Evolutionary conservation across 805 yeast species (phyloP).

Genomic region (Hanseniaspora meyeri): DNA sequence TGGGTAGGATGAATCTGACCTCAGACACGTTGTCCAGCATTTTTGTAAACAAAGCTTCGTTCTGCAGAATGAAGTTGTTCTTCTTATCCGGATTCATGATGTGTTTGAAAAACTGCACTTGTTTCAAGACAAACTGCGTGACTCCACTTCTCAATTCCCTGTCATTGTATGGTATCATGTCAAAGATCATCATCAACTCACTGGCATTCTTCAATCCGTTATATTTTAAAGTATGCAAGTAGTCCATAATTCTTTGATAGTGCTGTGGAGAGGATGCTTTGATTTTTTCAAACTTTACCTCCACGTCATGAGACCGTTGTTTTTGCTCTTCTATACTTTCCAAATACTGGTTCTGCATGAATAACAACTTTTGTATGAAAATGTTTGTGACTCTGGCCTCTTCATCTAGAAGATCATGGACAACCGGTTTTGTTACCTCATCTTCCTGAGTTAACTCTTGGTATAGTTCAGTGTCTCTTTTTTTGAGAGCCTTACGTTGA

Average conservation of each 20-base stretch:
- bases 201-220: neutral
- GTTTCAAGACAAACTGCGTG: neutral
- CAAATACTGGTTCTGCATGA: neutral
- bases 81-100: constrained; percentile 20
- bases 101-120: neutral
- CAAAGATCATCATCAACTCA: neutral
- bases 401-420: neutral
- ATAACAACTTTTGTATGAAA: neutral
- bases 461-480: neutral
- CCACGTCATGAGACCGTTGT: constrained; percentile 1
- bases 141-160: neutral
- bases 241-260: neutral
- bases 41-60: constrained; percentile 18
- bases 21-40: constrained; percentile 17
- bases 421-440: neutral
- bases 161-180: constrained; percentile 1
- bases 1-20: neutral
- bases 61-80: constrained; percentile 21
- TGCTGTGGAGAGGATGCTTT: neutral
- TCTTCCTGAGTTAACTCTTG: neutral
- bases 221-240: constrained; percentile 3
- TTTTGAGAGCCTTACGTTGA: neutral
- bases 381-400: neutral
- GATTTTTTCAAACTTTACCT: neutral
- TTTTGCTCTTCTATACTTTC: neutral